phyloP scores from a whole-genome alignment of 257 asterid species.

The Leonotis leonurus region DNA sequence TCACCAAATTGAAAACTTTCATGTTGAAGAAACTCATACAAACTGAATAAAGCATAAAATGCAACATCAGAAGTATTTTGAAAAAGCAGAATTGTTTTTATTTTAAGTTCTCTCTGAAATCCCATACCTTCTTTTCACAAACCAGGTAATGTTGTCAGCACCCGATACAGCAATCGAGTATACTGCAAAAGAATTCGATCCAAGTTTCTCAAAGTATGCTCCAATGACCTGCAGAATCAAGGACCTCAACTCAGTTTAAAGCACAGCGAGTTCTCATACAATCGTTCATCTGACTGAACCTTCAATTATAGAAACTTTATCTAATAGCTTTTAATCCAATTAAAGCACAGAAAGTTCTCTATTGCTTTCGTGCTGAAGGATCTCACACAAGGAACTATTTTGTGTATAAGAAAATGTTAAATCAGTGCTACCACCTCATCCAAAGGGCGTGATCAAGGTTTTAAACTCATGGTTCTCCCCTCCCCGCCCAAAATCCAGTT shows the following conservation, averaged over 20 bases:
- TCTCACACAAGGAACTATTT: no score
- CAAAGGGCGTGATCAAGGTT: no score
- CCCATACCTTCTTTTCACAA: slow-evolving; percentile 80
- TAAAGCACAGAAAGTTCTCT: no score
- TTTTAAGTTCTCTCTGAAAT: slow-evolving; percentile 8
- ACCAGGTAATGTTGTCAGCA: slow-evolving; percentile 65
- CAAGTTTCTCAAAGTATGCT: slow-evolving; percentile 89
- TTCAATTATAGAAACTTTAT: no score
- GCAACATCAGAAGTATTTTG: neutral
- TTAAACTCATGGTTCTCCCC: no score
- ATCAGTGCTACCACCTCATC: no score
- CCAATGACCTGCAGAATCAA: slow-evolving; percentile 62
- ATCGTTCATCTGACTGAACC: no score
- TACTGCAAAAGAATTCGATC: slow-evolving; percentile 82
- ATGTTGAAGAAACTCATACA: neutral
- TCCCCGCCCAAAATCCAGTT: no score
- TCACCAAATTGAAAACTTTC: slow-evolving; percentile 14
- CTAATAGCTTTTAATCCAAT: no score
- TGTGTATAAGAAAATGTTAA: neutral
- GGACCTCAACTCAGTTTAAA: slow-evolving; percentile 21
- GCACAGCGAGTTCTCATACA: no score
- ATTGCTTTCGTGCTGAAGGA: no score
- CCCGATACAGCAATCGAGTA: slow-evolving; percentile 78
- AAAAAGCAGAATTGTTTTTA: neutral
- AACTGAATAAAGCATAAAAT: neutral